phyloP scores from a whole-genome alignment of 208 protist genomes.

The Trypanosoma cruzi region DNA sequence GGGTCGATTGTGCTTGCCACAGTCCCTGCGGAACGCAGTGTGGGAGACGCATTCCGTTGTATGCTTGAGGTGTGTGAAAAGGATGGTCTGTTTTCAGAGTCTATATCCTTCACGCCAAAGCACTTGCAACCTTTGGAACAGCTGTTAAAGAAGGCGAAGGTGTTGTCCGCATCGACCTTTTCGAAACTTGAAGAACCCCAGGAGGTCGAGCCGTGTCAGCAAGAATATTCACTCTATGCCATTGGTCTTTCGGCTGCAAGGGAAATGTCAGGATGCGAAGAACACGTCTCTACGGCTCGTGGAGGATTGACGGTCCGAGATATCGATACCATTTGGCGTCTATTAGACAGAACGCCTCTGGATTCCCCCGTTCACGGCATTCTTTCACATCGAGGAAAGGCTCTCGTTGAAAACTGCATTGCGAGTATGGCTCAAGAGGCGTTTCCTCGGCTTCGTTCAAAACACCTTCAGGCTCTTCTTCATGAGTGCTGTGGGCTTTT shows the following conservation, averaged over 20 bases:
- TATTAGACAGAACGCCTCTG: conserved; percentile 78
- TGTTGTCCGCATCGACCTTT: background rate
- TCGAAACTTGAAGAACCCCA: background rate
- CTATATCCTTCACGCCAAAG: conserved; percentile 22
- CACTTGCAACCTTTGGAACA: conserved; percentile 21
- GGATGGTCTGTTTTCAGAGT: conserved; percentile 39
- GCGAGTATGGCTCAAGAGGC: conserved; percentile 38
- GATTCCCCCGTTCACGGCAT: conserved; percentile 84
- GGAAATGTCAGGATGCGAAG: conserved; percentile 1
- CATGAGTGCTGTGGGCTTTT: conserved; percentile 82
- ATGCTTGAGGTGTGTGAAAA: conserved; percentile 66
- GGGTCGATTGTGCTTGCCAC: conserved; percentile 64
- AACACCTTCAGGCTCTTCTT: conserved; percentile 77
- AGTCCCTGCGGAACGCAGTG: conserved; percentile 79
- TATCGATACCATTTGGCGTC: conserved; percentile 72
- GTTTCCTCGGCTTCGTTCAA: conserved; percentile 83
- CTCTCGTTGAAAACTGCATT: conserved; percentile 61
- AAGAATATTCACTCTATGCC: conserved; percentile 27
- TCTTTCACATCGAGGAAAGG: conserved; percentile 69
- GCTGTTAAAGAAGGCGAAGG: conserved; percentile 12
- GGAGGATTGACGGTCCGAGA: conserved; percentile 34
- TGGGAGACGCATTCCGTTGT: conserved; percentile 76
- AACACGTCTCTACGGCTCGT: background rate
- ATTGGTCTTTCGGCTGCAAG: conserved; percentile 25
- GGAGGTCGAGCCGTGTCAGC: background rate